A percentile compares a stretch with the other conserved stretches of the same genome.
Evolutionary conservation across 2,329 filamentous ascomycete species (phyloP).

Genomic region (Scedosporium aurantiacum): DNA sequence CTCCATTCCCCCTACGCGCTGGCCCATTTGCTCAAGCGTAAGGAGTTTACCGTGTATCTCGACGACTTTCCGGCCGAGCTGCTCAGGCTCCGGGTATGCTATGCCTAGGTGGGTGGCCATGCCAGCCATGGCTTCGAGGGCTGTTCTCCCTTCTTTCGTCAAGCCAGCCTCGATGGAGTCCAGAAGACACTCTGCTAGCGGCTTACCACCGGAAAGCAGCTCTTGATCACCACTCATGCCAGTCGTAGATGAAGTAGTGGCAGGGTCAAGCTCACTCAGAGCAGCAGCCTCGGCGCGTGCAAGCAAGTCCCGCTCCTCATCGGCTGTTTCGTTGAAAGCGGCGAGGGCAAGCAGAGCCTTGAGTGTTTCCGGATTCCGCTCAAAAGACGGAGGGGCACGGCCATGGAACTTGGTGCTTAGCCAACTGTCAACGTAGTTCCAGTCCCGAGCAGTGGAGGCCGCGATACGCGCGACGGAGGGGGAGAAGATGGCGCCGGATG

Average conservation of each 20-base stretch:
- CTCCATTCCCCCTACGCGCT: conserved; percentile 45
- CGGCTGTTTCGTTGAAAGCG: conserved; percentile 63
- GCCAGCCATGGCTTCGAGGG: conserved; percentile 47
- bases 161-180: conserved; percentile 43
- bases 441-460: conserved; percentile 77
- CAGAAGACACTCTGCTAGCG: conserved; percentile 30
- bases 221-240: not conserved
- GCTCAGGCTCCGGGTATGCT: conserved; percentile 33
- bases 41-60: conserved; percentile 43
- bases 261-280: conserved; percentile 37
- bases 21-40: conserved; percentile 43
- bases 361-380: conserved; percentile 77
- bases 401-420: conserved; percentile 58
- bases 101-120: conserved; percentile 39
- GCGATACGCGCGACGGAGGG: conserved; percentile 61
- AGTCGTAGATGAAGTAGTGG: conserved; percentile 4
- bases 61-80: conserved; percentile 41
- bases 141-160: conserved; percentile 39
- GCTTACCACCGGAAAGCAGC: not conserved
- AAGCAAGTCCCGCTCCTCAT: conserved; percentile 54
- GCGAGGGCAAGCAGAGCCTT: conserved; percentile 64
- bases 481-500: conserved; percentile 50
- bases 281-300: conserved; percentile 48
- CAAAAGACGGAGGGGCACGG: conserved; percentile 58
- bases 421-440: conserved; percentile 81